These are phyloP conservation scores for Rhypophila decipiens DNA, from an alignment of 495 filamentous ascomycete genomes.

Conservation along the genomic window DNA sequence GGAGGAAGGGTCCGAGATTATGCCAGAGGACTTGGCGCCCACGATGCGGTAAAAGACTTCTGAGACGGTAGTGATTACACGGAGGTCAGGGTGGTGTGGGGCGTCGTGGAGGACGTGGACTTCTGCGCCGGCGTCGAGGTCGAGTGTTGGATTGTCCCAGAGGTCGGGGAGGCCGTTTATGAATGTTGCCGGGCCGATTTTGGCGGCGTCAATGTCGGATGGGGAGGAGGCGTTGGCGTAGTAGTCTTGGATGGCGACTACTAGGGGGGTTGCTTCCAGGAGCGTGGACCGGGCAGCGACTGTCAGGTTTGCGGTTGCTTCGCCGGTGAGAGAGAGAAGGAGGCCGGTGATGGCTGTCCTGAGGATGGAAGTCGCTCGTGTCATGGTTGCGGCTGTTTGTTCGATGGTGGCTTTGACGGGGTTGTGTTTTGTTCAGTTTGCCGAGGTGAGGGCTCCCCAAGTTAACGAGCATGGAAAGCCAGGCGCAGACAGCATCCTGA, in stretches of 20 bases:
- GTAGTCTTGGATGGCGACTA: slow-evolving; percentile 3
- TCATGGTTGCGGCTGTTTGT: neutral
- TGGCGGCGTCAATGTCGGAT: no score
- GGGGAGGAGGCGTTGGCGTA: neutral
- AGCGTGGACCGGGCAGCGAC: neutral
- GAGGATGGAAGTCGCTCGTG: neutral
- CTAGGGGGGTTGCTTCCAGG: neutral
- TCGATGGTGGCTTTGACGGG: neutral
- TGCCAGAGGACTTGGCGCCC: neutral
- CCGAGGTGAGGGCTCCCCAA: no score
- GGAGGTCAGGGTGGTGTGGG: neutral
- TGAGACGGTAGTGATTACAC: neutral
- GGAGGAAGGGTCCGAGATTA: neutral
- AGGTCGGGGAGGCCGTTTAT: slow-evolving; percentile 1
- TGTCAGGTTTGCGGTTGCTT: neutral
- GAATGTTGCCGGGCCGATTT: no score
- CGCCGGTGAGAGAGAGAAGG: neutral
- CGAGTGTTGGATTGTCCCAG: neutral
- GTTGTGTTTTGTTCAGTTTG: no score
- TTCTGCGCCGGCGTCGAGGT: slow-evolving; percentile 2
- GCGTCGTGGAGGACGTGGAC: slow-evolving; percentile 2
- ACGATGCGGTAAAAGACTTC: slow-evolving; percentile 3
- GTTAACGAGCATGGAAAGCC: no score
- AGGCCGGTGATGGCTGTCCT: neutral
- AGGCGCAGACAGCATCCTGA: neutral